Base-by-base conservation (phyloP, 495 filamentous ascomycete genomes). In the Xylaria longipes region DNA sequence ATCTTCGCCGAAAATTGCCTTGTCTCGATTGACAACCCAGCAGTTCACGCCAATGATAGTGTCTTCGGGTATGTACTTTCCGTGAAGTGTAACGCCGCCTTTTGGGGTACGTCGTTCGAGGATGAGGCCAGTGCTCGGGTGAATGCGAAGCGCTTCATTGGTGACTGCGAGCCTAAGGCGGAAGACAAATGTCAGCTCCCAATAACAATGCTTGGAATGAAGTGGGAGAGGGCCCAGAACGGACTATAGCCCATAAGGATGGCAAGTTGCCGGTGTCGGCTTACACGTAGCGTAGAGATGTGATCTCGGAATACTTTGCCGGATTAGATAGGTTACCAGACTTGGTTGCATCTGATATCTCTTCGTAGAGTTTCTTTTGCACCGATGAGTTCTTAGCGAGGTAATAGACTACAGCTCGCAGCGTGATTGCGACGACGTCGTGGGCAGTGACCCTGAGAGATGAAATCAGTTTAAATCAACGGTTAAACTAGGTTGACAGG, bases 1-100 rank as follows among this genome's bases (percentile, higher is more conserved):
- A 5, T 61, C 57, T 0, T 61, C 57, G 35, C 57, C 57, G 33
- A 61, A 61, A 2, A 61, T 61, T 1, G 33, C 25, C 57, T 61
- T 61, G 35, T 61, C 31, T 6, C 57, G 31, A 22, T 61, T 61
- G 17, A 61, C 33, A 14, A 61, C 57, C 57, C 57, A 61, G 57
- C 33, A 39, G 35, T 61, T 61, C 5, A 61, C 57, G 4, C 57
- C 57, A 5, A 61, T 61, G 7, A 61, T 39, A 5, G 57, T 61
- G 57, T 61, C 22, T 15, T 61, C 57, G 33, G 57, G 57, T 0
- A 61, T 61, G 57, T n/a, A 39, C 11, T 61, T 22, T 3, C 57
- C 57, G 8, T 61, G 33, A 0, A 61, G 20, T 1, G 20, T 61
- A 1, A 61, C 57, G 17, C 57, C 57, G 20, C 57, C 31, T 39